These are phyloP conservation scores for Pseudonectria buxi DNA, from an alignment of 2,329 filamentous ascomycete genomes.

Conservation along the genomic window DNA sequence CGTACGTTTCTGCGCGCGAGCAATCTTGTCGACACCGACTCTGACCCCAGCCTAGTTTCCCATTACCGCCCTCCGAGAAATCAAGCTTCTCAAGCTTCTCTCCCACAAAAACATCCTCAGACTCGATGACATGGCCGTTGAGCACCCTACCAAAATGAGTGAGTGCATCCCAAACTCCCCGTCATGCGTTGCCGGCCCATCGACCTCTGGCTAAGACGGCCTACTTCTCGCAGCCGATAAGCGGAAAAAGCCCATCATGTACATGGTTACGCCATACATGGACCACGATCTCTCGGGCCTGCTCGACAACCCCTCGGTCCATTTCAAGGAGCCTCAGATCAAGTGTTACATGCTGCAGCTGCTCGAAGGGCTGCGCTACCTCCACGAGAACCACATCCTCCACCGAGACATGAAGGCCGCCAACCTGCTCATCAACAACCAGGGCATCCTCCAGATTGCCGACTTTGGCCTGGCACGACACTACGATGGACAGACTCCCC, in stretches of 20 bases:
- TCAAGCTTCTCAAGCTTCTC: conserved; percentile 94
- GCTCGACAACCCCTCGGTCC: conserved; percentile 86
- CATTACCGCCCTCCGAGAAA: conserved; percentile 95
- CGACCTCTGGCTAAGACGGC: conserved; percentile 5
- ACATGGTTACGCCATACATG: conserved; percentile 99
- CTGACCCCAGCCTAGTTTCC: conserved; percentile 59
- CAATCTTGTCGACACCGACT: background rate
- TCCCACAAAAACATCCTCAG: conserved; percentile 82
- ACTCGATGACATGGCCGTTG: conserved; percentile 94
- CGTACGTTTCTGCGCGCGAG: conserved; percentile 38
- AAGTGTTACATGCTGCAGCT: conserved; percentile 97
- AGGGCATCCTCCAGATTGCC: conserved; percentile 88
- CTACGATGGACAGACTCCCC: conserved; percentile 79
- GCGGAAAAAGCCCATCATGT: conserved; percentile 79
- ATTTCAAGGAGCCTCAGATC: conserved; percentile 82
- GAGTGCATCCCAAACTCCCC: conserved; percentile 24
- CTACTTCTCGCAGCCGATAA: conserved; percentile 57
- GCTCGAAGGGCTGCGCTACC: conserved; percentile 79
- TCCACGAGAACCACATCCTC: conserved; percentile 84
- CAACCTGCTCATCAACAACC: conserved; percentile 93
- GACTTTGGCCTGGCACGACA: conserved; percentile 93
- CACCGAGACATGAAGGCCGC: conserved; percentile 99
- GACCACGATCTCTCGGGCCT: conserved; percentile 97
- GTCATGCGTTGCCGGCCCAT: background rate
- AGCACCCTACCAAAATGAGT: conserved; percentile 60